Evolutionary conservation across 352 stramenopile genomes (phyloP), one percentile per base, ranked within the genome.

Genomic region (Phytophthora sojae): DNA sequence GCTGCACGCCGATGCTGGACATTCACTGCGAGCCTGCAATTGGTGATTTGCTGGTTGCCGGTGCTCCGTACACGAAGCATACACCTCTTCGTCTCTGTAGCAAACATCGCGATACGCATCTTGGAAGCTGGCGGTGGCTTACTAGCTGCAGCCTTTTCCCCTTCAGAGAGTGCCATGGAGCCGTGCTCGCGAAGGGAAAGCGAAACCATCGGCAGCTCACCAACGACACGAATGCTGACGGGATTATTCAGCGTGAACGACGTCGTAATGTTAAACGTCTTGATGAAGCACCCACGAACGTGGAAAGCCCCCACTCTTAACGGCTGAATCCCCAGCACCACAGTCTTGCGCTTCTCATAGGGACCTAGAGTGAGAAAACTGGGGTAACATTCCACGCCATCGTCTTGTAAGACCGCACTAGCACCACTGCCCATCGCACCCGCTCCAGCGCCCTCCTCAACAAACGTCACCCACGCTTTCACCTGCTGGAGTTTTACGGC

Each of bases 211-310:
- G 86, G 85, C 12, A 89, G 55, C 17, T 85, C 70, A 0, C 64
- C 64, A 19, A 90, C 79, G 15, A 94, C 77, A 14, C 64, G 57
- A 2, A 94, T 73, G 9, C 6, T 55, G 5, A 85, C 35, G 12
- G 77, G 62, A 2, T 47, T 47, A 17, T 61, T 56, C 9, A 90
- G 60, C 14, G 61, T 44, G 55, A 84, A 92, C 3, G 81, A 90
- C 1, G 81, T 91, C 55, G 80, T 86, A 42, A 94, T 74, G 62
- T 86, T 91, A 42, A 90, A 61, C 21, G 77, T 65, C 32, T 85
- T 89, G 11, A 93, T 70, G 21, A 90, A 92, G 63, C 83, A 92
- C 5, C 87, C 87, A 3, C 70, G 64, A 21, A 94, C 67, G 6
- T 68, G 51, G 25, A 89, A 88, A 2, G 15, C 59, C 1, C 87